Base-by-base conservation (phyloP, 805 yeast species). In the Cyberlindnera mrakii region DNA sequence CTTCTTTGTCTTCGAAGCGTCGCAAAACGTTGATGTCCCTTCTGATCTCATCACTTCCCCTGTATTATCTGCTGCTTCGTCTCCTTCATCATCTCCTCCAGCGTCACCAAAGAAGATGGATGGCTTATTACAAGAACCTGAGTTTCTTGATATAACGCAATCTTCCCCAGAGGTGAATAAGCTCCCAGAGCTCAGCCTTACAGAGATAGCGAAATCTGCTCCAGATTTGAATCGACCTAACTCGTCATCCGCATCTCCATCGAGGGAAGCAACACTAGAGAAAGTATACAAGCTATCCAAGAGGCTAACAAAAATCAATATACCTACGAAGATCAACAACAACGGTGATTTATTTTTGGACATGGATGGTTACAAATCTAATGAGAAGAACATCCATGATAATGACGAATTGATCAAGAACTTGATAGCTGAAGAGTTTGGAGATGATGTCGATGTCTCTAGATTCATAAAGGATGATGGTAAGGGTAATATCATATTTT, bases 281-380 rank as follows among this genome's bases (percentile, higher is more conserved):
- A 71, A 77, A 50, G 83, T 85, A 6, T 71, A 72, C 46, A 77
- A 77, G 34, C 67, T 87, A 19, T 78, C 91, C 23, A 74, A 77
- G 51, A 80, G 74, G 57, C 70, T 87, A 33, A 78, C 77, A 15
- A 72, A 76, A 50, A 78, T 78, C 51, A 86, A 89, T 57, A 89
- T 93, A 29, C 96, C 97, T 1, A 82, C 95, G 25, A 86, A 81
- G 51, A 75, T 90, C 31, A 95, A 86, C 49, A 82, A 83, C 48
- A 85, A 87, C 55, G 99, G 99, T 11, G 96, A 89, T 58, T 72
- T 93, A 53, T 76, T 89, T 34, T 67, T 93, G 36, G 99, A 93
- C 65, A 87, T 91, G 82, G 95, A 89, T 54, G 99, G 99, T 15
- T 93, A 93, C 65, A 91, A 90, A 64, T 84, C 95, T 30, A 88